Evolutionary conservation across 176 grass and related monocot species (phyloP), one percentile per base, ranked within the genome.

Genomic region (Raddia distichophylla): DNA sequence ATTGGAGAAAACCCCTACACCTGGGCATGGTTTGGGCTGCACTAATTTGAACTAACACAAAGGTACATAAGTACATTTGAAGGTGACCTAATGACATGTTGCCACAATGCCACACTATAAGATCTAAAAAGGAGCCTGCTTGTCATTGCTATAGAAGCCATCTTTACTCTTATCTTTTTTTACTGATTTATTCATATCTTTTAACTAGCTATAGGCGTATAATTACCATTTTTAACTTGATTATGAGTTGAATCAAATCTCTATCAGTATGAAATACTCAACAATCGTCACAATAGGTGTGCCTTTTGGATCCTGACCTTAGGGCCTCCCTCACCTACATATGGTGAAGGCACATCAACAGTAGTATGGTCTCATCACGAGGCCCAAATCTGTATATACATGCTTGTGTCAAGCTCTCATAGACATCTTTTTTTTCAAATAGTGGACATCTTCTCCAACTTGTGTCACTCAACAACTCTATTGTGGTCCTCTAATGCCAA

Each of bases 391-490:
- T 79, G 62, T 22, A 43, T 40, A 77, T n/a, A 34, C 33, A 42
- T 40, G 10, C 16, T 63, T 50, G 12, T 45, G 50, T n/a, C 52
- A 57, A 64, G 18, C 46, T 64, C 4, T 10, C 8, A 3, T 73
- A 73, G 34, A 74, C 12, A 16, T 19, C 16, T 10, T 71, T 73
- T 73, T 59, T 0, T 1, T 83, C 37, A 64, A 73, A 82, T 82
- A 34, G 18, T 4, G 0, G 33, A 13, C 33, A 44, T 75, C 35
- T 76, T 48, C 57, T 11, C 22, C 5, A 0, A 47, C 19, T 49
- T 33, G 56, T 67, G 64, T 62, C 46, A 8, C 16, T 60, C 37
- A 83, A 33, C 50, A 53, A 48, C 40, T 67, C 42, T 58, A 60
- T 15, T 58, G 20, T 17, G 43, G 57, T 66, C 61, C 63, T 76